Percentiles rank a stretch among this genome's conserved stretches.
phyloP scores from a whole-genome alignment of 2,329 filamentous ascomycete genomes.

The Colletotrichum truncatum region DNA sequence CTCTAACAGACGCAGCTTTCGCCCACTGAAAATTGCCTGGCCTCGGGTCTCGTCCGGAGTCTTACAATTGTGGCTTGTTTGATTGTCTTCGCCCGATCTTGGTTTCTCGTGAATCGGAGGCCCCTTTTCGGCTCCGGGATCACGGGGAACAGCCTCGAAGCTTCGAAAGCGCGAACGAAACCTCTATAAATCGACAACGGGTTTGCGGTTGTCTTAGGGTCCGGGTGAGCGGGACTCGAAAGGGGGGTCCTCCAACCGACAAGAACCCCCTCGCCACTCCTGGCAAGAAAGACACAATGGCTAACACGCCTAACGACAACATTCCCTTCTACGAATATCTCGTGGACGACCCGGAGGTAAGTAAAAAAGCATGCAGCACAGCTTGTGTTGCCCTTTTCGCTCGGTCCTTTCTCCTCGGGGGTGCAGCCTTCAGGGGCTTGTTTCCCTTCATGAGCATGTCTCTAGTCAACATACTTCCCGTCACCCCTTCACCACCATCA shows the following conservation, averaged over 20 bases:
- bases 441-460: not conserved
- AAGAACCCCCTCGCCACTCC: not conserved
- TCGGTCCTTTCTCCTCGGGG: not conserved
- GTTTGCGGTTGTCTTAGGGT: conserved; percentile 1
- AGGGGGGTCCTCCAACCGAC: conserved; percentile 10
- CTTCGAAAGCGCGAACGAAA: not conserved
- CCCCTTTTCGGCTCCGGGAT: conserved; percentile 4
- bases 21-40: conserved; percentile 8
- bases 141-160: conserved; percentile 10
- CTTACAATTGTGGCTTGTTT: conserved; percentile 15
- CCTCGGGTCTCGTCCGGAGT: conserved; percentile 1
- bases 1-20: not conserved
- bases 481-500: not conserved
- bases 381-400: not conserved
- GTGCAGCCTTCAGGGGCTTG: not conserved
- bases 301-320: conserved; percentile 12
- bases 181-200: conserved; percentile 20
- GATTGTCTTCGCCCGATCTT: conserved; percentile 18
- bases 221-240: conserved; percentile 9
- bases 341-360: conserved; percentile 23
- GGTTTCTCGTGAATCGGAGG: conserved; percentile 4
- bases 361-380: not conserved
- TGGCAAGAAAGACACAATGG: conserved; percentile 13
- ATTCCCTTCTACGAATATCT: conserved; percentile 23
- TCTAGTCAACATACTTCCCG: not conserved